phyloP scores from a whole-genome alignment of 225 moss, liverwort and hornwort genomes.

The Climacium dendroides region DNA sequence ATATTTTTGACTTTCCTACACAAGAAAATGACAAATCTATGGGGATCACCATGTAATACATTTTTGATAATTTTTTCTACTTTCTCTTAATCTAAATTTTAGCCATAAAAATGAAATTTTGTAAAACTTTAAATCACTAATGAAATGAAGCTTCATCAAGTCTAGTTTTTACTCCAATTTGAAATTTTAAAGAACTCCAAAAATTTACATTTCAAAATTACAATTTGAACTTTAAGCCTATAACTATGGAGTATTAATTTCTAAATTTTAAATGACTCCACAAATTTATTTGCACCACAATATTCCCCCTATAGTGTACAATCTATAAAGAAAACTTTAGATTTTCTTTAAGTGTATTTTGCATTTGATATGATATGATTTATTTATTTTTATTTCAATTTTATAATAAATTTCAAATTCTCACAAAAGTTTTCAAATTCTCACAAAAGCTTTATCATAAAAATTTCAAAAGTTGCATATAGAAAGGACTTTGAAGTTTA shows the following conservation, averaged over 20 bases:
- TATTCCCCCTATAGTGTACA: no score
- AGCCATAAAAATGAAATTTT: not conserved
- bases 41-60: accelerated
- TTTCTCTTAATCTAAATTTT: no score
- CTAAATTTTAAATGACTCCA: no score
- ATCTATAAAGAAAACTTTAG: not conserved
- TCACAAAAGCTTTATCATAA: accelerated
- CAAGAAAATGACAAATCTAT: no score
- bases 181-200: not conserved
- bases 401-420: not conserved
- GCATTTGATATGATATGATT: no score
- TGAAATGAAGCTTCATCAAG: not conserved
- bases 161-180: not conserved
- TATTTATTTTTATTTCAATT: not conserved
- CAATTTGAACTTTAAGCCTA: not conserved
- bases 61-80: no score
- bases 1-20: no score
- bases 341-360: accelerated
- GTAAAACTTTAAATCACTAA: not conserved
- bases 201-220: not conserved
- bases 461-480: not conserved
- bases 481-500: not conserved
- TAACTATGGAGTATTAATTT: no score
- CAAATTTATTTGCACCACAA: no score
- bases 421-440: not conserved